phyloP scores from a whole-genome alignment of 768 basidiomycete species.

The Coprinopsis cinerea region DNA sequence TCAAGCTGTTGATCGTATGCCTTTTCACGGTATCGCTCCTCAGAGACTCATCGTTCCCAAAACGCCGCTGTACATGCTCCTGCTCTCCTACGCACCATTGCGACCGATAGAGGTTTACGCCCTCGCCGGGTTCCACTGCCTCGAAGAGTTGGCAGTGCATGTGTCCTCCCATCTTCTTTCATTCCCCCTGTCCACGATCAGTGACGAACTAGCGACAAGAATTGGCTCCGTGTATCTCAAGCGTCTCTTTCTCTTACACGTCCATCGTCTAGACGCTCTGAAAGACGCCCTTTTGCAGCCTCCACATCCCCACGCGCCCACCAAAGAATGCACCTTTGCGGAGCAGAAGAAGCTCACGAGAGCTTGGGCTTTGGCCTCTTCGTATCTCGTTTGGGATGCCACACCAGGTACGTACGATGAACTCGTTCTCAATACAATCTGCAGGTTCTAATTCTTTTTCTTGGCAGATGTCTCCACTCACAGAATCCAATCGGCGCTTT shows the following conservation, averaged over 20 bases:
- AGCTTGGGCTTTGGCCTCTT: constrained; percentile 21
- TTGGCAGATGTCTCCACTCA: constrained; percentile 42
- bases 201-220: constrained; percentile 25
- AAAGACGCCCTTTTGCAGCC: constrained; percentile 18
- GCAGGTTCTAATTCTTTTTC: not conserved
- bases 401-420: constrained; percentile 15
- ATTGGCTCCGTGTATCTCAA: constrained; percentile 34
- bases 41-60: constrained; percentile 18
- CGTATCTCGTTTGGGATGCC: constrained; percentile 21
- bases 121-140: constrained; percentile 22
- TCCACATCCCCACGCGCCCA: constrained; percentile 14
- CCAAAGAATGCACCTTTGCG: constrained; percentile 14
- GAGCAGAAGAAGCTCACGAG: constrained; percentile 20
- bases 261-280: constrained; percentile 27
- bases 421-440: not conserved
- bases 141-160: constrained; percentile 31
- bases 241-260: constrained; percentile 30
- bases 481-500: constrained; percentile 41
- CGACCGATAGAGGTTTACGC: constrained; percentile 33
- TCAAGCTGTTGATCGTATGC: constrained; percentile 31
- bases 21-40: constrained; percentile 16
- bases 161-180: constrained; percentile 33
- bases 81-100: constrained; percentile 20
- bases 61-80: constrained; percentile 20
- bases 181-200: constrained; percentile 21